These are phyloP conservation scores for Pseudonitzschia delicatissima DNA, from an alignment of 108 stramenopile genomes.

Conservation along the genomic window DNA sequence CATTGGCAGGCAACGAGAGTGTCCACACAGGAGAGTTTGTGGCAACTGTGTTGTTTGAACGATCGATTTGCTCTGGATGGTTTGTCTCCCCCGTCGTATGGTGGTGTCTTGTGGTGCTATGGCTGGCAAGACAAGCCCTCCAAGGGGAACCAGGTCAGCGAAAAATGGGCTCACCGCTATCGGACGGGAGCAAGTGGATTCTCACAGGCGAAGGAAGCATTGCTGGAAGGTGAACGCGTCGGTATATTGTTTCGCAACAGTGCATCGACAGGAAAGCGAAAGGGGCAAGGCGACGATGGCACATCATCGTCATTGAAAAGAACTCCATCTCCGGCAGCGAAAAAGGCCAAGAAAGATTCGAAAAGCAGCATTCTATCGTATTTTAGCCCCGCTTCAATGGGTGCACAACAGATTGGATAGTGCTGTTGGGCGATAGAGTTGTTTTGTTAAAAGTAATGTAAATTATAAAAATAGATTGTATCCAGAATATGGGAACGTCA, in stretches of 20 bases:
- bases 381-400: background rate
- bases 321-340: too few species aligned
- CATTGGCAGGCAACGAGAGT: conserved; percentile 35
- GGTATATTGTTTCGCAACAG: too few species aligned
- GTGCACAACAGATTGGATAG: too few species aligned
- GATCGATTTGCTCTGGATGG: conserved; percentile 80
- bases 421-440: too few species aligned
- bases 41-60: conserved; percentile 49
- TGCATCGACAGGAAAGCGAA: background rate
- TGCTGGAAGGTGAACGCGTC: conserved; percentile 7
- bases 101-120: conserved; percentile 73
- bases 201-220: conserved; percentile 23
- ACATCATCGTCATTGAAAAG: too few species aligned
- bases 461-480: too few species aligned
- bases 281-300: background rate
- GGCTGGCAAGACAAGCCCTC: conserved; percentile 68
- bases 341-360: too few species aligned
- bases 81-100: conserved; percentile 67
- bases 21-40: conserved; percentile 22
- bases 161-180: conserved; percentile 45
- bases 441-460: too few species aligned
- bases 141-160: conserved; percentile 19
- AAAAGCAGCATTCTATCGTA: background rate
- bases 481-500: too few species aligned
- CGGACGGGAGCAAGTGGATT: conserved; percentile 36